Evolutionary conservation across 495 filamentous ascomycete genomes (phyloP), one percentile per base, ranked within the genome.

Genomic region (Parmelia sp.): DNA sequence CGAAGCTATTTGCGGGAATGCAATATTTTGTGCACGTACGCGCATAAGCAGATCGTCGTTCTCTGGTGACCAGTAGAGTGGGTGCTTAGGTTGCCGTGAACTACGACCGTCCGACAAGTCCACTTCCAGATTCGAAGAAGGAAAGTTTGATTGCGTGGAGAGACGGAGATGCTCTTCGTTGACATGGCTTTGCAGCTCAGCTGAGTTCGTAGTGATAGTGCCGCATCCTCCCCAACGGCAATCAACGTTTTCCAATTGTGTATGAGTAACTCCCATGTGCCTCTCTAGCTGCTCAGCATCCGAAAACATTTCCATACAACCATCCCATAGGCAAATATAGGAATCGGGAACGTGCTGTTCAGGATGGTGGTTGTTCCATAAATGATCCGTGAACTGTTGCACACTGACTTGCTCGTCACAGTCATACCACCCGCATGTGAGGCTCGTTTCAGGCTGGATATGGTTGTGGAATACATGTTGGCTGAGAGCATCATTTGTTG

Each of bases 1-100:
- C 63, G 76, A 76, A 60, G 88, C 82, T 66, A 91, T 90, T 61
- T 85, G 82, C 47, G 78, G 79, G 88, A 88, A 91, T 70, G 88
- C 87, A 67, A 86, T 81, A 45, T 83, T 83, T 71, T 81, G 78
- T 17, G 83, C 80, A 47, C 88, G 81, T 27, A 85, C 83, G 25
- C 69, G 66, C 66, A 88, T 77, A 33, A 91, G 76, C n/a, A 79
- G 79, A 63, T 84, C 77, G 68, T 91, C 88, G 58, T 88, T 85
- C 37, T 82, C 76, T n/a, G 79, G 74, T 35, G 81, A 80, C 88
- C 88, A 91, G 7, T 82, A 81, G 31, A 19, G 12, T 12, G 31
- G 25, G 29, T n/a, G 7, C 17, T 55, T 51, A 4, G 23, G 39
- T 55, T 0, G 60, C 19, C 1, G 36, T 17, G 23, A 37, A 36